A percentile compares a stretch with the other conserved stretches of the same genome.
These are phyloP conservation scores for Plasmodium cynomolgi DNA, from an alignment of 169 alveolate species.

Conservation along the genomic window DNA sequence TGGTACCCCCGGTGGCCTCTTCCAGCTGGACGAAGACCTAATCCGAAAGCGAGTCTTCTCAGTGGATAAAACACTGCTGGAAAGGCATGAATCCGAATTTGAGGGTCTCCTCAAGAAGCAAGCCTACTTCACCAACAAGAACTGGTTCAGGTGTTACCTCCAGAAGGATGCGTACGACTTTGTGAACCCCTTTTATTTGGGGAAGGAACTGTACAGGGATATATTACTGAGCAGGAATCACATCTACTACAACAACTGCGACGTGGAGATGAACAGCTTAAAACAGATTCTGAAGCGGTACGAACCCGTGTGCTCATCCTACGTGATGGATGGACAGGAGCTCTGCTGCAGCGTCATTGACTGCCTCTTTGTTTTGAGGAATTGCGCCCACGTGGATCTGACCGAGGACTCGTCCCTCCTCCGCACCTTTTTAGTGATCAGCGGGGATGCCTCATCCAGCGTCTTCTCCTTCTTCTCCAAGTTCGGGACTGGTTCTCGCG, in stretches of 20 bases:
- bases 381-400: conserved; percentile 48
- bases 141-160: conserved; percentile 46
- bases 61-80: conserved; percentile 10
- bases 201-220: conserved; percentile 12
- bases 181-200: conserved; percentile 45
- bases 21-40: conserved; percentile 30
- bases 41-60: conserved; percentile 24
- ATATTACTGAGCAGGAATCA: conserved; percentile 38
- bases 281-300: conserved; percentile 59
- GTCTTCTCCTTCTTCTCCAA: conserved; percentile 49
- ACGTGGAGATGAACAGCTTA: conserved; percentile 35
- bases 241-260: conserved; percentile 45
- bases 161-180: conserved; percentile 22
- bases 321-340: conserved; percentile 14
- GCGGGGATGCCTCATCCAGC: conserved; percentile 1
- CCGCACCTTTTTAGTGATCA: conserved; percentile 46
- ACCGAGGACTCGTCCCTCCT: conserved; percentile 10
- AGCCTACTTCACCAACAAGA: conserved; percentile 39
- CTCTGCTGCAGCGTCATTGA: conserved; percentile 38
- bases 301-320: conserved; percentile 46
- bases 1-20: neutral
- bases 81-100: conserved; percentile 32
- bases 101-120: conserved; percentile 39
- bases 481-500: conserved; percentile 24
- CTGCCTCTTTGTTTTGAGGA: conserved; percentile 52